Percentiles rank a stretch among this genome's conserved stretches.
phyloP scores from a whole-genome alignment of 768 basidiomycete species.

The Exsudoporus frostii region DNA sequence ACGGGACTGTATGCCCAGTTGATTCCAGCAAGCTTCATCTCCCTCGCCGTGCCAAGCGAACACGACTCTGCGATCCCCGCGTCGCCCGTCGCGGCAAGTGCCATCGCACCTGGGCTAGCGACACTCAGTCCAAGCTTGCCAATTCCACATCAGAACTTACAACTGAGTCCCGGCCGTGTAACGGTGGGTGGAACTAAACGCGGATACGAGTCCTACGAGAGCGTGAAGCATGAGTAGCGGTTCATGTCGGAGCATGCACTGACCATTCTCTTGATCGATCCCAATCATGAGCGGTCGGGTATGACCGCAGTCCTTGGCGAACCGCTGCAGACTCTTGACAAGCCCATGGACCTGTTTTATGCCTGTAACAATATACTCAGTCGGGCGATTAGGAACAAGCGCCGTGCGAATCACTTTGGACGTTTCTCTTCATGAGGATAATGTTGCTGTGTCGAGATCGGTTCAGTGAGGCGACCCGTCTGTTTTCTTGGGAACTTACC shows the following conservation, averaged over 20 bases:
- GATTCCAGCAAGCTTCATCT: constrained; percentile 59
- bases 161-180: constrained; percentile 60
- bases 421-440: constrained; percentile 68
- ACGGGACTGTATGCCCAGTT: constrained; percentile 74
- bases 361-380: constrained; percentile 33
- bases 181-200: constrained; percentile 47
- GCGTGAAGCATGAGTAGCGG: background rate
- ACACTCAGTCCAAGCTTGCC: background rate
- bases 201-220: constrained; percentile 59
- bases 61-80: constrained; percentile 42
- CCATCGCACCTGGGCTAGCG: constrained; percentile 70
- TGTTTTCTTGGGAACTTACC: constrained; percentile 31
- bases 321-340: constrained; percentile 46
- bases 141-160: constrained; percentile 37
- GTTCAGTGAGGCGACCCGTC: background rate
- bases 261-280: constrained; percentile 76
- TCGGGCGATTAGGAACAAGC: background rate
- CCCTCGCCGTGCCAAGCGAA: constrained; percentile 50
- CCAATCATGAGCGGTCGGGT: constrained; percentile 57
- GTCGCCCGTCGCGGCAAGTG: constrained; percentile 54
- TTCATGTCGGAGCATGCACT: background rate
- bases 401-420: constrained; percentile 40
- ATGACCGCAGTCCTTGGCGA: constrained; percentile 59
- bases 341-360: constrained; percentile 49
- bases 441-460: constrained; percentile 40